Conservation (phyloP, 805 yeast genomes). For the Candida golubevii region DNA sequence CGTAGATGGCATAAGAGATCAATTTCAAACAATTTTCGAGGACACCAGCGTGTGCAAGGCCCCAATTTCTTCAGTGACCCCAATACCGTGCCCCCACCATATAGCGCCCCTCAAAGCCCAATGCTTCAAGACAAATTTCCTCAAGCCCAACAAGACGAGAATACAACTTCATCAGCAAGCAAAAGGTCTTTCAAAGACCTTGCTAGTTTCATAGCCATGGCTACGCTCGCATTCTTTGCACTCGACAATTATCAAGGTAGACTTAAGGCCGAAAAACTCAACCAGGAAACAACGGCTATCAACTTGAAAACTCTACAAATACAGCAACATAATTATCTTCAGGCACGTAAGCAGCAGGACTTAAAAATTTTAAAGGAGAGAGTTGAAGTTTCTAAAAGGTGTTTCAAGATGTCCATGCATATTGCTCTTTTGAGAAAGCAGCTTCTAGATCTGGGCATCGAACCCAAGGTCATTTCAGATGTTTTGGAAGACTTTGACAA, state of each 20-base stretch:
- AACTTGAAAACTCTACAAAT: constrained; percentile 35
- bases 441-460: constrained; percentile 49
- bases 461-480: constrained; percentile 53
- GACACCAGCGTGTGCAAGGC: constrained; percentile 1
- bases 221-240: constrained; percentile 45
- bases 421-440: constrained; percentile 63
- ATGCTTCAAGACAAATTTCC: not conserved
- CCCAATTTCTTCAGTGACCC: constrained; percentile 14
- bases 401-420: constrained; percentile 61
- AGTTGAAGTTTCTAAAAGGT: constrained; percentile 42
- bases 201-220: constrained; percentile 39
- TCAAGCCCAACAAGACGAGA: too few relatives aligned
- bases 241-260: constrained; percentile 47
- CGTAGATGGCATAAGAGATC: not conserved
- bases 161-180: not conserved
- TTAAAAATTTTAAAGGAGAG: constrained; percentile 50
- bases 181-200: constrained; percentile 27
- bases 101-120: not conserved
- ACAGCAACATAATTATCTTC: constrained; percentile 47
- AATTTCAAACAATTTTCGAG: not conserved
- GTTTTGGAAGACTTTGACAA: constrained; percentile 55
- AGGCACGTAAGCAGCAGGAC: constrained; percentile 49
- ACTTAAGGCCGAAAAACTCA: constrained; percentile 32
- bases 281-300: constrained; percentile 33
- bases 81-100: constrained; percentile 9